phyloP scores from a whole-genome alignment of 73 alveolate species.

The Paramecium bursaria region DNA sequence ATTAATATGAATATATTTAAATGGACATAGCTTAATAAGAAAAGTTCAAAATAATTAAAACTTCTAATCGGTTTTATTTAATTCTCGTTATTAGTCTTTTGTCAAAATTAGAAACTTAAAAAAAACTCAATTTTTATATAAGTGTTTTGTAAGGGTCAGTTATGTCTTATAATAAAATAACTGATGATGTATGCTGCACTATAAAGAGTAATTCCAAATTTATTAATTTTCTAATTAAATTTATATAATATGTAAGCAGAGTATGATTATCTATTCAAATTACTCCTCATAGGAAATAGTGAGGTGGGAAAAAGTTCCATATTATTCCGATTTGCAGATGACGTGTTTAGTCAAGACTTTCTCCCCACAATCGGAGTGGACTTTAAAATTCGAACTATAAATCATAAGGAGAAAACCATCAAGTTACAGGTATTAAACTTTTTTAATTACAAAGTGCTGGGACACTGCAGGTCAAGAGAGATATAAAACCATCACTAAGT shows the following conservation, averaged over 20 bases:
- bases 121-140: too few relatives aligned
- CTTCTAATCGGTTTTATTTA: too few relatives aligned
- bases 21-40: too few relatives aligned
- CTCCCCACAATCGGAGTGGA: conserved; percentile 93
- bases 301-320: conserved; percentile 76
- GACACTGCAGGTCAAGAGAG: conserved; percentile 68
- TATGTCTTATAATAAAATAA: too few relatives aligned
- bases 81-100: too few relatives aligned
- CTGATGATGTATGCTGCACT: too few relatives aligned
- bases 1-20: too few relatives aligned
- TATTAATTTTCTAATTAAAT: background rate
- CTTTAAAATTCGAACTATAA: conserved; percentile 70
- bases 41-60: too few relatives aligned
- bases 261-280: conserved; percentile 73
- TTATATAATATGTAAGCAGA: conserved; percentile 57
- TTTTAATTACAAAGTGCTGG: conserved; percentile 45
- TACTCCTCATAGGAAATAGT: conserved; percentile 73
- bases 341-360: conserved; percentile 83
- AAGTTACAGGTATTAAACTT: conserved; percentile 14
- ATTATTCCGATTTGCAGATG: conserved; percentile 75
- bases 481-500: conserved; percentile 53
- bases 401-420: conserved; percentile 47
- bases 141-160: too few relatives aligned
- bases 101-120: too few relatives aligned
- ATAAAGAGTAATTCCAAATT: background rate